Evolutionary conservation across 441 rosid genomes (phyloP).

Genomic region (Metrosideros polymorpha): DNA sequence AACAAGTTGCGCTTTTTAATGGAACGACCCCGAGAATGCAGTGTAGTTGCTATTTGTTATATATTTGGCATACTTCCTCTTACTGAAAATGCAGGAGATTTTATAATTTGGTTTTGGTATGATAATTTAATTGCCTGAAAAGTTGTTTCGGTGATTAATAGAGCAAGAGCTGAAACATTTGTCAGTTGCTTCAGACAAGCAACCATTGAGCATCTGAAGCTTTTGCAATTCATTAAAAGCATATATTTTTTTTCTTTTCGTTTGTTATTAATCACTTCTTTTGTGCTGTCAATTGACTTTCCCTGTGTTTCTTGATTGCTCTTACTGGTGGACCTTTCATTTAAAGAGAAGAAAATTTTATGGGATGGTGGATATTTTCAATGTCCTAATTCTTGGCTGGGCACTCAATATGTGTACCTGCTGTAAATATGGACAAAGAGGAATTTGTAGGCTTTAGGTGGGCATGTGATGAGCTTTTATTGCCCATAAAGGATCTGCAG

Average conservation of each 20-base stretch:
- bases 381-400: slow-evolving; percentile 28
- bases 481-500: slow-evolving; percentile 52
- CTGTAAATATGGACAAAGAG: slow-evolving; percentile 23
- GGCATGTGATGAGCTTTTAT: slow-evolving; percentile 29
- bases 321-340: not conserved
- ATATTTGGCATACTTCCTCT: not conserved
- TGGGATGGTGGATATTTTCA: not conserved
- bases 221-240: not conserved
- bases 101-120: not conserved
- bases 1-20: not conserved
- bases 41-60: not conserved
- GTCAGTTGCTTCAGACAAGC: not conserved
- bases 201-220: not conserved
- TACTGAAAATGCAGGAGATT: not conserved
- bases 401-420: slow-evolving; percentile 13
- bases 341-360: not conserved
- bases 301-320: not conserved
- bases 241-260: not conserved
- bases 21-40: not conserved
- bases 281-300: not conserved
- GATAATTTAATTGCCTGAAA: not conserved
- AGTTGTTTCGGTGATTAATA: not conserved
- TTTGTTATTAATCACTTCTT: not conserved
- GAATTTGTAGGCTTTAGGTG: slow-evolving; percentile 63
- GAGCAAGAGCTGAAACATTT: not conserved